Conservation (phyloP, 805 yeast genomes). For the Teunomyces tritomae region DNA sequence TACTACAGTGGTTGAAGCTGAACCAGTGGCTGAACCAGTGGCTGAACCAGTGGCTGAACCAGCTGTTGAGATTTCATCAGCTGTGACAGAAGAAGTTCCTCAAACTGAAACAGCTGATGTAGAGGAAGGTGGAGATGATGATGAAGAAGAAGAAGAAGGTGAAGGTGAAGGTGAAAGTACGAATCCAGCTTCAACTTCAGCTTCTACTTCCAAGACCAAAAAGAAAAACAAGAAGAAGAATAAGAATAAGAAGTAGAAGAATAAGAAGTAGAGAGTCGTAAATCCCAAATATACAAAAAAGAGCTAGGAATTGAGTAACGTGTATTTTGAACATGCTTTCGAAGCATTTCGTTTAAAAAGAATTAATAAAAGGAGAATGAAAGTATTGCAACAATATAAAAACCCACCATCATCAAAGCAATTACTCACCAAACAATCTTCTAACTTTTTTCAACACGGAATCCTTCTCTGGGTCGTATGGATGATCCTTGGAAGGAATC, state of each 20-base stretch:
- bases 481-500: slow-evolving; percentile 97
- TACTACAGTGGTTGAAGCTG: background rate
- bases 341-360: background rate
- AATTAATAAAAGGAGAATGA: background rate
- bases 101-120: slow-evolving; percentile 3
- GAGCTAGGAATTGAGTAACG: background rate
- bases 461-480: slow-evolving; percentile 98
- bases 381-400: background rate
- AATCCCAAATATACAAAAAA: background rate
- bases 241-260: slow-evolving; percentile 6
- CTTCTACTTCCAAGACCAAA: background rate
- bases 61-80: too few relatives aligned
- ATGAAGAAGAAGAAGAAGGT: background rate
- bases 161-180: background rate
- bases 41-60: slow-evolving; percentile 4
- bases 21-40: background rate
- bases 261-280: background rate
- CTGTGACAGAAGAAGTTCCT: background rate
- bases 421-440: slow-evolving; percentile 87
- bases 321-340: slow-evolving; percentile 2
- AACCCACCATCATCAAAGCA: background rate
- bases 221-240: slow-evolving; percentile 8
- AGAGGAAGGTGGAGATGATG: slow-evolving; percentile 7
- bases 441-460: slow-evolving; percentile 91
- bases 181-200: background rate